phyloP scores from a whole-genome alignment of 164 flowering plant species.

The Tetrastigma voinierianum region DNA sequence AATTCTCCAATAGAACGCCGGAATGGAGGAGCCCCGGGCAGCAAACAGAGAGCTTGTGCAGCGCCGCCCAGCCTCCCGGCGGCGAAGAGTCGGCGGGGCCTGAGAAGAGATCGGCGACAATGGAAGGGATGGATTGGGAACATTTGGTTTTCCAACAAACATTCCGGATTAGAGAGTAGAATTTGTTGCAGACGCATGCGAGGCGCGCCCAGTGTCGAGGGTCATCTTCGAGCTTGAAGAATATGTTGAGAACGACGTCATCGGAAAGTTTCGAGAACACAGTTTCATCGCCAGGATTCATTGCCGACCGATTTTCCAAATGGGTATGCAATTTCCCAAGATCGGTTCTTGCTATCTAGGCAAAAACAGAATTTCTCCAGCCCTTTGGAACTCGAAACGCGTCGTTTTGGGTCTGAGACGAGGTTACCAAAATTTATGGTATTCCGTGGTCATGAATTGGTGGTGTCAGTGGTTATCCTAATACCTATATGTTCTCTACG shows the following conservation, averaged over 20 bases:
- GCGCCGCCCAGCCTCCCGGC: conserved; percentile 71
- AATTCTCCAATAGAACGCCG: conserved; percentile 80
- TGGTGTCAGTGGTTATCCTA: too few species aligned
- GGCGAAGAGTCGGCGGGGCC: conserved; percentile 22
- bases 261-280: conserved; percentile 63
- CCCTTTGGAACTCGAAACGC: neutral
- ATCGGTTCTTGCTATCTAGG: too few species aligned
- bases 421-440: too few species aligned
- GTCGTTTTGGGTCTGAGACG: too few species aligned
- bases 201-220: conserved; percentile 76
- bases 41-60: conserved; percentile 83
- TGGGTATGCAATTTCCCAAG: too few species aligned
- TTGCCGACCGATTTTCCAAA: neutral
- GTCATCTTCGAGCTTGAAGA: conserved; percentile 77
- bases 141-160: conserved; percentile 67
- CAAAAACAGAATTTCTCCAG: too few species aligned
- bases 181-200: conserved; percentile 78
- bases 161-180: conserved; percentile 51
- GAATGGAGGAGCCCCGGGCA: conserved; percentile 90
- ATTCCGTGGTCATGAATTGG: too few species aligned
- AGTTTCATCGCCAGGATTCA: conserved; percentile 18
- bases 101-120: conserved; percentile 61
- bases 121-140: conserved; percentile 49
- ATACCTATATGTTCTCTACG: too few species aligned
- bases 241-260: conserved; percentile 68